Evolutionary conservation across 2,329 filamentous ascomycete species (phyloP), one percentile per base, ranked within the genome.

Genomic region (Venturia pyrina): DNA sequence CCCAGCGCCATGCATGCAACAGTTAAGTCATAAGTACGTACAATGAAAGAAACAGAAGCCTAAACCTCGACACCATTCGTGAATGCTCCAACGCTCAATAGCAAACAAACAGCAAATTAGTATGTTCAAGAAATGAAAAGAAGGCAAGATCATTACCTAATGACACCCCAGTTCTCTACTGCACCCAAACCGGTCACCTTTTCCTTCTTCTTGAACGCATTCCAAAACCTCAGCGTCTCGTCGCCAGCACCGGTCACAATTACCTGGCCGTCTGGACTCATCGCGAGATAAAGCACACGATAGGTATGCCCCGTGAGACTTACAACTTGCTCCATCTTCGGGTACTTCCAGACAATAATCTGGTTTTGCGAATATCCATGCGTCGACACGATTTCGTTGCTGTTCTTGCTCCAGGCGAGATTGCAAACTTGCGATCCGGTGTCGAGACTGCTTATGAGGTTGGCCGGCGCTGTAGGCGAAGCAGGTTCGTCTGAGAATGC

Each of bases 371-470:
- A 93, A 79, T 97, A 99, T 7, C 95, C 95, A 74, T 99, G 95
- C 0, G 95, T 99, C 63, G 89, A 93, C 65, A 99, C 93, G 66
- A 99, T 92, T 77, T 99, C 95, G 75, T 97, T 96, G 8, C 91
- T 96, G 76, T 97, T 96, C 74, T 96, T 96, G 21, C 89, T 95
- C 93, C 96, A 99, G 4, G 93, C 90, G 56, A 99, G 82, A 73
- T 99, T 99, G 79, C 95, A 99, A n/a, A 99, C 95, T 76, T 99
- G 95, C 72, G 91, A 96, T 62, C 95, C 95, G 0, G 95, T 99
- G 74, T 99, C 95, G 68, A 98, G 87, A 75, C 96, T 93, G 74
- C 91, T 93, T 64, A 82, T 73, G 8, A 82, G 74, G 56, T 81
- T 81, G 41, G 75, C 73, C 10, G 78, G 77, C 17, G 76, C 70